Base-by-base conservation (phyloP, 139 green algal species). In the Tetradesmus lagerheimii region DNA sequence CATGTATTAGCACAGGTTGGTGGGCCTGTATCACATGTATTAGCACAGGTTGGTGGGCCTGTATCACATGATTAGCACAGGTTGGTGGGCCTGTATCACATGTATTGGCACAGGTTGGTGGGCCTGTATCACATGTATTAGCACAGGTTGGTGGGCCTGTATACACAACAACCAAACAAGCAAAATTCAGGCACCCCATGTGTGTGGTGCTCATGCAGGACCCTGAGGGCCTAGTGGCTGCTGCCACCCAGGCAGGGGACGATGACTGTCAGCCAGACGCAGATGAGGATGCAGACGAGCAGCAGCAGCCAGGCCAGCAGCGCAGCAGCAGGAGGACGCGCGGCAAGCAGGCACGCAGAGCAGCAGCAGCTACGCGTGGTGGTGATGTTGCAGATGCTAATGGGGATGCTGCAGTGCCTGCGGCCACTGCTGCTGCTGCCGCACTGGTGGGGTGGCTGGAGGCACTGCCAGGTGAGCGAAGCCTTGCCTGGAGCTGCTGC, bases 401-500 rank as follows among this genome's bases (percentile, higher is more conserved):
- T 85, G 78, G 14, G 23, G 25, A 43, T 41, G 39, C 11, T 4
- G 80, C 80, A 37, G 82, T 14, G 23, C 6, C 34, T 79, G 82
- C 57, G 25, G 50, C 34, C 6, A 31, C 12, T 53, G 18, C 82
- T 34, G 53, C 53, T 62, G 82, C 64, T 43, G 64, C 83, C 27
- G 83, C 64, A 2, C 25, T 64, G 11, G 9, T 37, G 29, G 83
- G 38, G 11, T 80, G 41, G 27, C 64, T 88, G 37, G 64, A 62
- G 12, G 81, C 83, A 43, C 1, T 38, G 12, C 83, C 83, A 80
- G 83, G 83, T 88, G 83, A n/a, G 83, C 57, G 9, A 67, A 5
- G 14, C 78, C 16, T 38, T 35, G 38, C 66, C 84, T 25, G 35
- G 4, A 27, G 84, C 66, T 66, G 67, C 67, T 83, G 84, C 34